phyloP scores from a whole-genome alignment of 73 alveolate genomes.

The Blepharisma japonicum region DNA sequence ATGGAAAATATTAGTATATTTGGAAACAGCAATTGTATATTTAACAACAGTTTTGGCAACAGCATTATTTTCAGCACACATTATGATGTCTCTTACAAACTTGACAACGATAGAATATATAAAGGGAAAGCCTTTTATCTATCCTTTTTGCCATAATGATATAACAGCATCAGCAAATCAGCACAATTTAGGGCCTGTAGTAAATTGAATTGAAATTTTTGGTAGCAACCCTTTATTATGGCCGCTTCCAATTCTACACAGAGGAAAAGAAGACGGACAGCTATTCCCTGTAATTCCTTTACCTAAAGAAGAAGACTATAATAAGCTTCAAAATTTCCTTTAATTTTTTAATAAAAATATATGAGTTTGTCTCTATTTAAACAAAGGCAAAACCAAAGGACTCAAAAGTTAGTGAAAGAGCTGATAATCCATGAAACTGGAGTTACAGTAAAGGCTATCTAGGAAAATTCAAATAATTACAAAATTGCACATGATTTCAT shows the following conservation, averaged over 20 bases:
- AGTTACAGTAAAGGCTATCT: no score
- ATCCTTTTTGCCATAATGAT: neutral
- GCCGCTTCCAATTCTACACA: neutral
- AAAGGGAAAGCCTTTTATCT: conserved; percentile 20
- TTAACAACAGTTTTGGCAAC: conserved; percentile 23
- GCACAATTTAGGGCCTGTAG: neutral
- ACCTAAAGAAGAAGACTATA: no score
- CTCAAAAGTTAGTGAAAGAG: no score
- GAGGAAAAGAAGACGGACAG: conserved; percentile 15
- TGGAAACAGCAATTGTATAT: conserved; percentile 24
- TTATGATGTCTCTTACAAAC: neutral
- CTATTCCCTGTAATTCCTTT: neutral
- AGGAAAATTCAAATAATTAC: no score
- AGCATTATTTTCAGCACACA: neutral
- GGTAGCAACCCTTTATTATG: conserved; percentile 17
- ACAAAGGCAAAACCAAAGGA: no score
- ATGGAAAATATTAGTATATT: neutral
- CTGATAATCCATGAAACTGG: no score
- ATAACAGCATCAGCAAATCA: neutral
- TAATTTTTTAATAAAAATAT: no score
- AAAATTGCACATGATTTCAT: neutral
- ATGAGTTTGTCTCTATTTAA: no score
- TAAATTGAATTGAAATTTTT: neutral
- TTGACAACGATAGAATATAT: conserved; percentile 10
- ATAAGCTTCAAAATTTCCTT: no score